Conservation (phyloP, 208 protist genomes). For the Trypanosoma avium region DNA sequence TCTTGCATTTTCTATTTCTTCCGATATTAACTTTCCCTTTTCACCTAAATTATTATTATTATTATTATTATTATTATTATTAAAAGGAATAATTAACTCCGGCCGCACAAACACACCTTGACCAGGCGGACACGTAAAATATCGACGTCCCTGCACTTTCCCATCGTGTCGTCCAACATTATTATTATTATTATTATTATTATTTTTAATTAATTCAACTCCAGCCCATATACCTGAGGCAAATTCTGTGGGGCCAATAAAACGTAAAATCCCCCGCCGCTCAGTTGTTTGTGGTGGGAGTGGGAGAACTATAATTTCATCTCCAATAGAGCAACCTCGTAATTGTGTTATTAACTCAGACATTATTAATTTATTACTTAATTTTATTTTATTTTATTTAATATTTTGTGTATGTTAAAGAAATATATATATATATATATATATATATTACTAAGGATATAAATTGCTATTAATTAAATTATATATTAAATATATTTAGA, state of each 20-base stretch:
- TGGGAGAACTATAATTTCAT: slow-evolving; percentile 51
- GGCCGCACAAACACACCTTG: slow-evolving; percentile 65
- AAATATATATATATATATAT: too few relatives aligned
- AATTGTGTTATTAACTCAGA: not conserved
- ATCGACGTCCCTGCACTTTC: slow-evolving; percentile 37
- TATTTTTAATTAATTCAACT: slow-evolving; percentile 50
- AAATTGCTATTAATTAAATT: too few relatives aligned
- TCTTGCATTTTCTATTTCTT: not conserved
- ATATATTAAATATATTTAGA: too few relatives aligned
- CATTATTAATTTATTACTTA: too few relatives aligned
- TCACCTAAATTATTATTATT: too few relatives aligned
- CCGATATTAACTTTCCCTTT: not conserved
- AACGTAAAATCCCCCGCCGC: slow-evolving; percentile 66
- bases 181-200: too few relatives aligned
- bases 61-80: too few relatives aligned
- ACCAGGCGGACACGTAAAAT: slow-evolving; percentile 50
- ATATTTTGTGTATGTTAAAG: too few relatives aligned
- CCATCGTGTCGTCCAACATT: slow-evolving; percentile 57
- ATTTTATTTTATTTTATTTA: too few relatives aligned
- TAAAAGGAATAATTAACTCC: slow-evolving; percentile 41
- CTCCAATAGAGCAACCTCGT: slow-evolving; percentile 9
- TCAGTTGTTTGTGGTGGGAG: slow-evolving; percentile 30
- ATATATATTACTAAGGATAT: too few relatives aligned
- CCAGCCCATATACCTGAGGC: slow-evolving; percentile 55
- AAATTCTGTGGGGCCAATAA: slow-evolving; percentile 52